Evolutionary conservation across 805 yeast species (phyloP).

Genomic region (Lachancea waltii): DNA sequence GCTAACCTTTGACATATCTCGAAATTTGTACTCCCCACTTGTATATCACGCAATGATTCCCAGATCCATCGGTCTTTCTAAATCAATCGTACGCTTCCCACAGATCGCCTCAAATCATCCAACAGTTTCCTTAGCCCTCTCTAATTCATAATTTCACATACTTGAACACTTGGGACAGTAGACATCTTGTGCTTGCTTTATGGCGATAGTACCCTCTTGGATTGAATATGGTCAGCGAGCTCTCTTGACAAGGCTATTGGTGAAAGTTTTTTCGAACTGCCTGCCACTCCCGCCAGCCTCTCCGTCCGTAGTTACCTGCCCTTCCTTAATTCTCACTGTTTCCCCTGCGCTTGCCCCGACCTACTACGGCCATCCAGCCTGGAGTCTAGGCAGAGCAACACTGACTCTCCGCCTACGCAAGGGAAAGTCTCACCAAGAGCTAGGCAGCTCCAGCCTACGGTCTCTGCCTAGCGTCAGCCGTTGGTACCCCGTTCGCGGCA

Average conservation of each 20-base stretch:
- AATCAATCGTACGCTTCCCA: no score
- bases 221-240: neutral
- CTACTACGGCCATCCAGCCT: neutral
- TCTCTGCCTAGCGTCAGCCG: neutral
- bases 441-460: neutral
- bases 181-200: conserved; percentile 45
- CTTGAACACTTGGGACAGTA: conserved; percentile 83
- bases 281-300: conserved; percentile 1
- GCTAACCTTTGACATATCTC: no score
- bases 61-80: no score
- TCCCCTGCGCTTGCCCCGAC: neutral
- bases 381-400: no score
- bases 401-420: no score
- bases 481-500: neutral
- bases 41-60: no score
- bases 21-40: no score
- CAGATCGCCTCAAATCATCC: no score
- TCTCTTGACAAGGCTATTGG: neutral
- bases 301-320: neutral
- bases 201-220: conserved; percentile 9
- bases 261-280: conserved; percentile 11
- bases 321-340: neutral
- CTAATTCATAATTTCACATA: conserved; percentile 39
- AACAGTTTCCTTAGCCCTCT: no score
- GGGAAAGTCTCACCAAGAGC: no score